A percentile compares a stretch with the other conserved stretches of the same genome.
These are phyloP conservation scores for Trichoderma sp. DNA, from an alignment of 2,329 filamentous ascomycete genomes.

Conservation along the genomic window DNA sequence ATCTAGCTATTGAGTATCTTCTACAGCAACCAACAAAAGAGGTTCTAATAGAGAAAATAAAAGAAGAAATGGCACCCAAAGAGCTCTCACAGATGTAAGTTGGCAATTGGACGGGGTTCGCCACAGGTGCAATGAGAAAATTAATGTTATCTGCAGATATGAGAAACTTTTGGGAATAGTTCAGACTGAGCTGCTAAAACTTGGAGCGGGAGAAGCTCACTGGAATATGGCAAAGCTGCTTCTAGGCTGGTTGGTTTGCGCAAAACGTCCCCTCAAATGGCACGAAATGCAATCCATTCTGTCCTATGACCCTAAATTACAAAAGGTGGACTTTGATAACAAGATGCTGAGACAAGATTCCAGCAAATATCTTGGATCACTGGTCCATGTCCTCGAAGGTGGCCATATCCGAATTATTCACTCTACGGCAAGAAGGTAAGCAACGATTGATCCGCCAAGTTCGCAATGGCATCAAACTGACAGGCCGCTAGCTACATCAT, in stretches of 20 bases:
- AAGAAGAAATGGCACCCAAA: not conserved
- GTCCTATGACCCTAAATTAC: not conserved
- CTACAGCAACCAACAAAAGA: not conserved
- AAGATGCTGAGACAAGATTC: not conserved
- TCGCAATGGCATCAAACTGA: not conserved
- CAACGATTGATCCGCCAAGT: no score
- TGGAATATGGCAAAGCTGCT: not conserved
- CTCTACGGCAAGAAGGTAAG: not conserved
- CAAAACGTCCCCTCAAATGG: constrained; percentile 2
- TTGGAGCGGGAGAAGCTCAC: not conserved
- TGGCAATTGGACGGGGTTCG: no score
- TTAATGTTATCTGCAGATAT: not conserved
- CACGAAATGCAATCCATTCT: constrained; percentile 6
- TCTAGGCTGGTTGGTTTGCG: constrained; percentile 1
- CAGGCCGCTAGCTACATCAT: not conserved
- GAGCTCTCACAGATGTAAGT: not conserved
- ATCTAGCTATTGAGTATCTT: constrained; percentile 1
- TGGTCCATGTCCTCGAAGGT: not conserved
- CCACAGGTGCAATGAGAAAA: no score
- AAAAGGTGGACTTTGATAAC: constrained; percentile 3
- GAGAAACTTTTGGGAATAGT: not conserved
- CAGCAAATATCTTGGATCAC: not conserved
- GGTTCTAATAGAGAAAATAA: not conserved
- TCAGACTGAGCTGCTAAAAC: not conserved
- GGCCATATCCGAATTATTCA: constrained; percentile 1